phyloP scores from a whole-genome alignment of 371 early-diverging fungal species.

The Mucor saturninus region DNA sequence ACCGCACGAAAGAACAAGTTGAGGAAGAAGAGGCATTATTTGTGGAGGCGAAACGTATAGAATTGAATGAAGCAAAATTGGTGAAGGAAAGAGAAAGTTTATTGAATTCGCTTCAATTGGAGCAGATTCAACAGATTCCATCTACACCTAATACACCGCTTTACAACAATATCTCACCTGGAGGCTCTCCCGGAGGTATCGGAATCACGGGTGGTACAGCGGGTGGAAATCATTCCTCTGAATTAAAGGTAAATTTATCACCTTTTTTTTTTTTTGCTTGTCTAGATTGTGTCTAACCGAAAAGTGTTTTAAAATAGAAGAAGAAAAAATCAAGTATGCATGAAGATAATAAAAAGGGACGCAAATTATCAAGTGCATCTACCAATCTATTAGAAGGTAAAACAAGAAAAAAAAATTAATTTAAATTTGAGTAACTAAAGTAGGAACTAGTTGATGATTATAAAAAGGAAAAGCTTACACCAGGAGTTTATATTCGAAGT shows the following conservation, averaged over 20 bases:
- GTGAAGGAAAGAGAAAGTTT: slow-evolving; percentile 77
- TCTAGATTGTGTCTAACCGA: neutral
- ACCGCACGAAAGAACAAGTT: slow-evolving; percentile 78
- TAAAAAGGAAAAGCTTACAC: slow-evolving; percentile 67
- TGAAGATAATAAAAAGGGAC: slow-evolving; percentile 35
- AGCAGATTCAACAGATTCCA: slow-evolving; percentile 56
- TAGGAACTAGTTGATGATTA: slow-evolving; percentile 25
- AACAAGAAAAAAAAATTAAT: slow-evolving; percentile 8
- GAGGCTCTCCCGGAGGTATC: slow-evolving; percentile 42
- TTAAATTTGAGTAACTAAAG: slow-evolving; percentile 12
- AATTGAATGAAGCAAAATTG: slow-evolving; percentile 75
- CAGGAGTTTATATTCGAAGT: slow-evolving; percentile 79
- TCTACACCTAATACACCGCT: slow-evolving; percentile 50
- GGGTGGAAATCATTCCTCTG: slow-evolving; percentile 24
- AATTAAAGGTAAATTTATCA: slow-evolving; percentile 27
- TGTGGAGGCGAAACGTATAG: slow-evolving; percentile 78
- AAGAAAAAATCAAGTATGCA: slow-evolving; percentile 36
- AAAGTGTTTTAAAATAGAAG: slow-evolving; percentile 23
- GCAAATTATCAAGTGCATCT: slow-evolving; percentile 45
- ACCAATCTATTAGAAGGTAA: slow-evolving; percentile 17
- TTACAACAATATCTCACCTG: slow-evolving; percentile 9
- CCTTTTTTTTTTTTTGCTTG: neutral
- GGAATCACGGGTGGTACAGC: slow-evolving; percentile 49
- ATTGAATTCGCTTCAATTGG: slow-evolving; percentile 62
- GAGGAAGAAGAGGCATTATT: slow-evolving; percentile 84